A percentile compares a stretch with the other conserved stretches of the same genome.
phyloP scores from a whole-genome alignment of 306 rosid genomes.

The Fragaria ananassa region DNA sequence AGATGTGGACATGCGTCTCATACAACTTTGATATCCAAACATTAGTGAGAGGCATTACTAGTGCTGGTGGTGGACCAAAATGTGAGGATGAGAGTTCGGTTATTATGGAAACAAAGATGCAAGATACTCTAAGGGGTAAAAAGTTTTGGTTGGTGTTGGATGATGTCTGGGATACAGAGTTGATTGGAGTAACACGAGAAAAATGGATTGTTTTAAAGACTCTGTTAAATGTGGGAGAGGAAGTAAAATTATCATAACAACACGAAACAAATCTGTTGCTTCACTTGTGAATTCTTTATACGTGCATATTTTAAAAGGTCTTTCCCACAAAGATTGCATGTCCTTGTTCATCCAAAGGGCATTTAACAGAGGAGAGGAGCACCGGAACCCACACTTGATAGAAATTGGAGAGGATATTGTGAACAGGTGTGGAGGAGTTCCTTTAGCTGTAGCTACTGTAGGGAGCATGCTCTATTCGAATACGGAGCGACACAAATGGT shows the following conservation, averaged over 20 bases:
- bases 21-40: neutral
- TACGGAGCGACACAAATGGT: too few species aligned
- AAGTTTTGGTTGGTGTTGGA: slow-evolving; percentile 15
- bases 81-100: neutral
- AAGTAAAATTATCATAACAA: slow-evolving; percentile 15
- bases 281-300: too few species aligned
- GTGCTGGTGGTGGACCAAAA: neutral
- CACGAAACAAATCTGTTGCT: neutral
- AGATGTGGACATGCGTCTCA: slow-evolving; percentile 28
- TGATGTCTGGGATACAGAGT: slow-evolving; percentile 14
- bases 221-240: slow-evolving; percentile 13
- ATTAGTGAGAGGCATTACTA: neutral
- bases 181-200: neutral
- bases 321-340: too few species aligned
- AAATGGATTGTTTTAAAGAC: neutral
- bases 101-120: neutral
- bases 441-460: too few species aligned
- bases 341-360: too few species aligned
- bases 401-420: too few species aligned
- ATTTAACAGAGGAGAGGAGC: too few species aligned
- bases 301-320: too few species aligned
- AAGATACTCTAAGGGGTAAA: neutral
- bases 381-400: too few species aligned
- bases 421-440: too few species aligned
- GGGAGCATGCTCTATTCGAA: too few species aligned